These are phyloP conservation scores for Ustilaginoidea virens DNA, from an alignment of 2,329 filamentous ascomycete species.

Conservation along the genomic window DNA sequence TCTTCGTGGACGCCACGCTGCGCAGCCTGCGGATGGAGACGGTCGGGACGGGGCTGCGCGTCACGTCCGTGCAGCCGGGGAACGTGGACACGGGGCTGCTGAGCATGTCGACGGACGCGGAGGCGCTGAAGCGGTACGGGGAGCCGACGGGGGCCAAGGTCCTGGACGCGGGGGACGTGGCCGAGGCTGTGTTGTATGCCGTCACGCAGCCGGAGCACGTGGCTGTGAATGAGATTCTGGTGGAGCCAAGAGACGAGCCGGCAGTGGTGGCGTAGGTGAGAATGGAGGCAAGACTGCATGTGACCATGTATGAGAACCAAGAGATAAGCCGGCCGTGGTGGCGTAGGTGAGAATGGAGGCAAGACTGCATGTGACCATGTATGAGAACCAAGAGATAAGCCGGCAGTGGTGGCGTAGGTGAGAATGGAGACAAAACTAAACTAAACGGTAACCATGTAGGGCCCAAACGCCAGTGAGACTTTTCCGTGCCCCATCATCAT, in stretches of 20 bases:
- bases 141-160: conserved; percentile 62
- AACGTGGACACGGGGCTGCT: conserved; percentile 62
- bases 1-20: conserved; percentile 74
- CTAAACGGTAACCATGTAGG: no score
- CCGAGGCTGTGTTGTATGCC: conserved; percentile 57
- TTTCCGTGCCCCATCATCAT: not conserved
- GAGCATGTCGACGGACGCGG: conserved; percentile 57
- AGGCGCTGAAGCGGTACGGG: conserved; percentile 66
- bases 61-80: conserved; percentile 63
- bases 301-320: no score
- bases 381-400: no score
- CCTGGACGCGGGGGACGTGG: conserved; percentile 58
- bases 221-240: conserved; percentile 64
- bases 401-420: conserved; percentile 1
- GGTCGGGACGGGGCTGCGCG: conserved; percentile 54
- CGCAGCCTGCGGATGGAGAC: conserved; percentile 63
- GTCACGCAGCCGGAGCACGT: conserved; percentile 61
- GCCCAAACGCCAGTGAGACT: not conserved
- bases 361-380: no score
- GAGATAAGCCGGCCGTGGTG: no score
- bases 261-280: no score
- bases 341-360: not conserved
- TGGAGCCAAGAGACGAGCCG: conserved; percentile 63
- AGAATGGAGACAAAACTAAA: no score
- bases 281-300: no score